Percentiles rank a stretch among this genome's conserved stretches.
phyloP scores from a whole-genome alignment of 345 rosid species.

The Excoecaria agallocha region DNA sequence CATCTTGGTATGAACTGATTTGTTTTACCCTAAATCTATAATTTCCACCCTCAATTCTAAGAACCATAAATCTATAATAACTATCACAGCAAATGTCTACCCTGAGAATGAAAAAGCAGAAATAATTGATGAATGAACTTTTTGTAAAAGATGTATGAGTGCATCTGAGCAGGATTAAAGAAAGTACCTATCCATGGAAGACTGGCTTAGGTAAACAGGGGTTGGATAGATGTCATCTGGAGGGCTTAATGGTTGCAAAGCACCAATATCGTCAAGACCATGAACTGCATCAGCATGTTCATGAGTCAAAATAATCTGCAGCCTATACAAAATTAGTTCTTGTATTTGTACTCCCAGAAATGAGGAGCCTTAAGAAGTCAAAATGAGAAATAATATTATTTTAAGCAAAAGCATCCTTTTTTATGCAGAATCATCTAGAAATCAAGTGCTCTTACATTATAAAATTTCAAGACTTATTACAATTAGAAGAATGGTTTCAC shows the following conservation, averaged over 20 bases:
- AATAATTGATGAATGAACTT: background rate
- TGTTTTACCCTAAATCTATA: no score
- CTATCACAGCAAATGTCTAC: background rate
- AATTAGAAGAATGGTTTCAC: background rate
- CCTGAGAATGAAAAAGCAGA: background rate
- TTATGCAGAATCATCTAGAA: background rate
- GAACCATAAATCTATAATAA: background rate
- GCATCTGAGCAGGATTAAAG: background rate
- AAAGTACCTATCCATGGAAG: slow-evolving; percentile 80
- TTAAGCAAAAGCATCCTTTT: background rate
- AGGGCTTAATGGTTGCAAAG: slow-evolving; percentile 73
- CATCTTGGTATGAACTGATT: no score
- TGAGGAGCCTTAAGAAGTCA: background rate
- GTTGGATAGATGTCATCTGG: slow-evolving; percentile 84
- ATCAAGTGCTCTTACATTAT: background rate
- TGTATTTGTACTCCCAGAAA: background rate
- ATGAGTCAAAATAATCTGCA: slow-evolving; percentile 88
- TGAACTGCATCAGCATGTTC: slow-evolving; percentile 99
- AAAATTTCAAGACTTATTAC: background rate
- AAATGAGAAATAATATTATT: background rate
- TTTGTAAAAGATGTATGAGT: background rate
- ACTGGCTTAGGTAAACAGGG: slow-evolving; percentile 56
- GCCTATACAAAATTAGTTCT: slow-evolving; percentile 20
- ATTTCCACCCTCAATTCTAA: no score
- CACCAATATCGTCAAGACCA: slow-evolving; percentile 90